These are phyloP conservation scores for Xylariaceae sp. DNA, from an alignment of 2,329 filamentous ascomycete species.

Conservation along the genomic window DNA sequence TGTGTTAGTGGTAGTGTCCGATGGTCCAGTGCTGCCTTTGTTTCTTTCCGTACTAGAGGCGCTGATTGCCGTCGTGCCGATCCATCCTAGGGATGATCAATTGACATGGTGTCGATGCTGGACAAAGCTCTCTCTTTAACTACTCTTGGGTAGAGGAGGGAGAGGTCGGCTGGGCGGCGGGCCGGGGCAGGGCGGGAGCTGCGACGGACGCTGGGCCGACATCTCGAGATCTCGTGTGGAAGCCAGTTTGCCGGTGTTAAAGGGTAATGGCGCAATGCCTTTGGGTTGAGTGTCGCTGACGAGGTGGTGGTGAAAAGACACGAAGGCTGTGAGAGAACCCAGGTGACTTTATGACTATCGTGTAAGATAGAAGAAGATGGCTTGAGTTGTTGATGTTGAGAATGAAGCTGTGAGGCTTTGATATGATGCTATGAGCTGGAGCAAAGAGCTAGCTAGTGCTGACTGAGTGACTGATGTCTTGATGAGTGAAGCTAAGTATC, in stretches of 20 bases:
- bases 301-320: no score
- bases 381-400: no score
- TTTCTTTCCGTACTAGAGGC: slow-evolving; percentile 14
- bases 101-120: slow-evolving; percentile 14
- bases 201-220: slow-evolving; percentile 58
- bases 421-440: neutral
- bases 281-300: neutral
- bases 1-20: slow-evolving; percentile 4
- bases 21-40: slow-evolving; percentile 19
- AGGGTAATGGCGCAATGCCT: slow-evolving; percentile 17
- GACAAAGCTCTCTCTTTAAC: slow-evolving; percentile 34
- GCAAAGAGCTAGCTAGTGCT: neutral
- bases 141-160: slow-evolving; percentile 59
- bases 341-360: no score
- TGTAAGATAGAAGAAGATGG: no score
- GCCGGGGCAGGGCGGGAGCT: slow-evolving; percentile 62
- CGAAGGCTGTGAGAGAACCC: no score
- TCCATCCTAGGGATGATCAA: slow-evolving; percentile 18
- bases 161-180: slow-evolving; percentile 60
- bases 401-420: no score
- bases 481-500: slow-evolving; percentile 4
- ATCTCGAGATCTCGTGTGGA: slow-evolving; percentile 37
- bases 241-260: slow-evolving; percentile 29
- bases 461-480: neutral
- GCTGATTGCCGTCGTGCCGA: slow-evolving; percentile 18